Evolutionary conservation across 345 rosid species (phyloP), one percentile per base, ranked within the genome.

Genomic region (Lagerstroemia speciosa): DNA sequence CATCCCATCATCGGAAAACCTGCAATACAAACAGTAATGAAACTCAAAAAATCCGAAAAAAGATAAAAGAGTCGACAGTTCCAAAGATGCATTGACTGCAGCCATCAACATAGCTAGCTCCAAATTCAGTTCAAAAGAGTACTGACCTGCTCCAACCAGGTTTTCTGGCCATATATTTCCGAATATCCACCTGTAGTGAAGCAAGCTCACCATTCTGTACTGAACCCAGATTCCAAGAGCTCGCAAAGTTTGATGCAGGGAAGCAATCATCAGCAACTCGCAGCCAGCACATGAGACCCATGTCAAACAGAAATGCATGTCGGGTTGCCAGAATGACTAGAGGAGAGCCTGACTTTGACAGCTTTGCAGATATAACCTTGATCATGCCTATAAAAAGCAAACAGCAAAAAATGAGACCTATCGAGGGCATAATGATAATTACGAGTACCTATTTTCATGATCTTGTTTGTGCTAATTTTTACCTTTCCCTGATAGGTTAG

Each of bases 241-340:
- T 90, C 32, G 93, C 79, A 75, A 92, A 95, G 82, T 87, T 95
- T 57, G 99, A 95, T 62, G 98, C 96, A 40, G 99, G 98, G 80
- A 95, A 95, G 81, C 98, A 95, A 76, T 95, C 99, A 76, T 95
- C 99, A 33, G 91, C 98, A 63, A 90, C 96, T 81, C 99, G 86
- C 77, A 95, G 80, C 99, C 99, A 92, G 74, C 98, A 95, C 93
- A 76, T 88, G 38, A 94, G 92, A 85, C 82, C 83, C 79, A 67
- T 85, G 77, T 94, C 98, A 43, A 89, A 94, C 74, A 94, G 88
- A 80, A 87, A 95, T 9, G 98, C 98, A 74, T 95, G 97, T 24
- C 98, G 92, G 16, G 96, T 89, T 70, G 93, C 99, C 73, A 95
- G 78, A 67, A 95, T 97, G 79, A 95, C 86, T 20, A 95, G 93